phyloP scores from a whole-genome alignment of 345 rosid species.

The Eucalyptus tenuipes region DNA sequence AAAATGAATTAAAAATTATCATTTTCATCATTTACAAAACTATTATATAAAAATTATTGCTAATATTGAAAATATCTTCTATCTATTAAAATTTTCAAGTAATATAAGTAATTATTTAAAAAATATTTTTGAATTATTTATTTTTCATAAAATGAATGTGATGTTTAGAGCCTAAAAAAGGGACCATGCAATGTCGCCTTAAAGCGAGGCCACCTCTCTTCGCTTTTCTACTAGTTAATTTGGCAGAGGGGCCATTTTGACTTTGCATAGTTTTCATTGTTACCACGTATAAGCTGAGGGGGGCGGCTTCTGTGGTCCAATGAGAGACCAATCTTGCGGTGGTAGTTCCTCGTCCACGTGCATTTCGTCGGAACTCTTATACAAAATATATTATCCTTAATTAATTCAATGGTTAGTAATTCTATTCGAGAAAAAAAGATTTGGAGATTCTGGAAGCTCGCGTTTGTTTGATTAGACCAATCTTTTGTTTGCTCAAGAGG shows the following conservation, averaged over 20 bases:
- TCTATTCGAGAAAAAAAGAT: background rate
- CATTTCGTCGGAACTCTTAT: background rate
- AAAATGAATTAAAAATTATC: background rate
- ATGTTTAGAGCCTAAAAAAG: background rate
- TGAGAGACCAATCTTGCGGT: background rate
- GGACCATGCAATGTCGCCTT: background rate
- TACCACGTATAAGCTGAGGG: background rate
- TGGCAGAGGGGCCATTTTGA: background rate
- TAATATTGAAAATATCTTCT: background rate
- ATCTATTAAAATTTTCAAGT: background rate
- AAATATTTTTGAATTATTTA: background rate
- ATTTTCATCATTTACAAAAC: background rate
- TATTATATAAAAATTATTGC: background rate
- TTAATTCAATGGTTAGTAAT: background rate
- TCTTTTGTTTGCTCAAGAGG: background rate
- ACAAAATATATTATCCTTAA: background rate
- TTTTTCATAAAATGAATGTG: no score
- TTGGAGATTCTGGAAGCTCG: background rate
- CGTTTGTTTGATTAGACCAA: background rate
- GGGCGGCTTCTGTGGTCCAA: background rate
- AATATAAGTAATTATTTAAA: no score
- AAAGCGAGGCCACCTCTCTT: background rate
- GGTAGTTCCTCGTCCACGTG: background rate
- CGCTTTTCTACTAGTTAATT: background rate
- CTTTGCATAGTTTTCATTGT: background rate